These are phyloP conservation scores for Herpotrichia juniperi DNA, from an alignment of 2,329 filamentous ascomycete species.

Conservation along the genomic window DNA sequence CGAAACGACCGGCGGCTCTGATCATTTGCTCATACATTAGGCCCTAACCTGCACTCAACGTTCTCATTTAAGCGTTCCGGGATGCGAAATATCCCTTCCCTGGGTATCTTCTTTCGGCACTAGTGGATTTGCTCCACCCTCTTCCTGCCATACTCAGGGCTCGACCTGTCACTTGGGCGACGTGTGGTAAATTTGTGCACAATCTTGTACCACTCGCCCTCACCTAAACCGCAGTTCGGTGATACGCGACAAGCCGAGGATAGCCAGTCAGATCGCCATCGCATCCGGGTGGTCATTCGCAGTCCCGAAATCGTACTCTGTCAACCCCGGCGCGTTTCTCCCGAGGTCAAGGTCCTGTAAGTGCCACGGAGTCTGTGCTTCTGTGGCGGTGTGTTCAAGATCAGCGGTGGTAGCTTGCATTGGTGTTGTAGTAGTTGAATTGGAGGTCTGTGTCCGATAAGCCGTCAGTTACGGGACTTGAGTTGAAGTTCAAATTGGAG, in stretches of 20 bases:
- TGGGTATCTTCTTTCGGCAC: no score
- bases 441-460: conserved; percentile 42
- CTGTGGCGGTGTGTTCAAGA: no score
- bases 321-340: conserved; percentile 25
- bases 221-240: neutral
- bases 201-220: neutral
- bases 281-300: neutral
- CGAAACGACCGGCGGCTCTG: no score
- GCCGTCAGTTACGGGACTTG: conserved; percentile 22
- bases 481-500: no score
- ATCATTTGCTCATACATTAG: no score
- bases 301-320: conserved; percentile 1
- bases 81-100: no score
- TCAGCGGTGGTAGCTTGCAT: conserved; percentile 25
- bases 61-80: no score
- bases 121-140: no score
- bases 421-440: conserved; percentile 32
- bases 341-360: conserved; percentile 41
- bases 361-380: conserved; percentile 28
- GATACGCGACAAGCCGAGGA: neutral
- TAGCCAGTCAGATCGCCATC: neutral
- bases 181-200: no score
- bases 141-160: no score
- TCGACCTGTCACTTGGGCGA: no score
- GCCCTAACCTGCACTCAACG: no score